phyloP scores from a whole-genome alignment of 2,329 filamentous ascomycete genomes.

The Pseudogymnoascus pannorum region DNA sequence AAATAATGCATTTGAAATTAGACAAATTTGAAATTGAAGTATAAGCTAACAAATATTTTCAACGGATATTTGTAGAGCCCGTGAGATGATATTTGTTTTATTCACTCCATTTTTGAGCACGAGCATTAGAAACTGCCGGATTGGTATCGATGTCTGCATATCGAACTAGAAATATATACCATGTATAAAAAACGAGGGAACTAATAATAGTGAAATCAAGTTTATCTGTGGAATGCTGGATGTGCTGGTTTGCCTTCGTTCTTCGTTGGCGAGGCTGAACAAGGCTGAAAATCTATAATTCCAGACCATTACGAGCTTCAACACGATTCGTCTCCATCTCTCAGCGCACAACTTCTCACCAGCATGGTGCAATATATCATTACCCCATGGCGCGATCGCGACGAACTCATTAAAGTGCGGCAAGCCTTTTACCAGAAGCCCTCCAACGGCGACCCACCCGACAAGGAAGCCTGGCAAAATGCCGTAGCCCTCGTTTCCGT shows the following conservation, averaged over 20 bases:
- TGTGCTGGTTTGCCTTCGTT: background rate
- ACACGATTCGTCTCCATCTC: background rate
- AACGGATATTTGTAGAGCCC: background rate
- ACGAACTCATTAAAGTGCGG: constrained; percentile 60
- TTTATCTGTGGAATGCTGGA: background rate
- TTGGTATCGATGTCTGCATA: background rate
- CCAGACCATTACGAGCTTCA: background rate
- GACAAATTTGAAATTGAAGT: background rate
- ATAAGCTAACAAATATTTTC: background rate
- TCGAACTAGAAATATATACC: background rate
- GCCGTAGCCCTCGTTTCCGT: constrained; percentile 54
- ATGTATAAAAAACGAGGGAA: background rate
- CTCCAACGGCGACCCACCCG: background rate
- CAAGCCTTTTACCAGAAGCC: constrained; percentile 48
- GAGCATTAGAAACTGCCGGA: background rate
- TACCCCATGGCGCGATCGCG: constrained; percentile 63
- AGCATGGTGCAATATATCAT: constrained; percentile 65
- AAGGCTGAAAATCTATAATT: constrained; percentile 3
- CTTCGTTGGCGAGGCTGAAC: background rate
- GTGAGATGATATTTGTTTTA: background rate
- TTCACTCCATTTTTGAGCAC: background rate
- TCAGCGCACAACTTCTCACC: background rate
- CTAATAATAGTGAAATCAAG: background rate
- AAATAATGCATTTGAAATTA: constrained; percentile 1
- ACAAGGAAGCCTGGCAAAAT: constrained; percentile 28